A percentile compares a stretch with the other conserved stretches of the same genome.
Evolutionary conservation across 108 stramenopile genomes (phyloP).

Genomic region (Cylindrotheca fusiformis): DNA sequence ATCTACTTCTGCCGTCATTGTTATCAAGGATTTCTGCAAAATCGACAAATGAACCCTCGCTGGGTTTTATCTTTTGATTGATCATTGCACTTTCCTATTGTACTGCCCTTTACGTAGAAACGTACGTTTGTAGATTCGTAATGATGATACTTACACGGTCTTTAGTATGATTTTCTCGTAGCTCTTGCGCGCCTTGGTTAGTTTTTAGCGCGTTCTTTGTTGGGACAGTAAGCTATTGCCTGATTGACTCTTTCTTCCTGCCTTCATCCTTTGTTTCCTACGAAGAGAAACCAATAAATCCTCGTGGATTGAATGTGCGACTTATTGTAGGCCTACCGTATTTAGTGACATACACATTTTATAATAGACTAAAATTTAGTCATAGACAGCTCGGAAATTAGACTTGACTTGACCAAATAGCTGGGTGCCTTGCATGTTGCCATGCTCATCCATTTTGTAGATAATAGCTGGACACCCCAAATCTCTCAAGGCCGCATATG

Average conservation of each 20-base stretch:
- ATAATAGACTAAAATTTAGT: no score
- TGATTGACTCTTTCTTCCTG: no score
- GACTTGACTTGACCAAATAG: conserved; percentile 38
- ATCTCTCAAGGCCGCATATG: conserved; percentile 89
- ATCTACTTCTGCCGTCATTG: conserved; percentile 17
- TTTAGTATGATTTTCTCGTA: not conserved
- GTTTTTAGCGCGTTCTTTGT: no score
- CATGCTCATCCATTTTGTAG: conserved; percentile 45
- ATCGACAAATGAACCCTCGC: not conserved
- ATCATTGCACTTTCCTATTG: not conserved
- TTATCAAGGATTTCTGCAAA: not conserved
- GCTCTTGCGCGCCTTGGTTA: not conserved
- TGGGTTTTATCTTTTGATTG: not conserved
- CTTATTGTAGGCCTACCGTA: no score
- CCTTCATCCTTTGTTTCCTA: no score
- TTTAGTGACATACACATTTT: no score
- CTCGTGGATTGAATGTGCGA: no score
- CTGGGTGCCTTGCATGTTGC: conserved; percentile 25
- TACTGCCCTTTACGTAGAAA: not conserved
- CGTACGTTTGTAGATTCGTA: no score
- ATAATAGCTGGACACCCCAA: conserved; percentile 64
- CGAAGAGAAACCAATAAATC: no score
- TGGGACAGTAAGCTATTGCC: no score
- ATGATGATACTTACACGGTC: not conserved
- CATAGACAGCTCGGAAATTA: conserved; percentile 34